These are phyloP conservation scores for Sisymbrium irio DNA, from an alignment of 345 rosid genomes.

Conservation along the genomic window DNA sequence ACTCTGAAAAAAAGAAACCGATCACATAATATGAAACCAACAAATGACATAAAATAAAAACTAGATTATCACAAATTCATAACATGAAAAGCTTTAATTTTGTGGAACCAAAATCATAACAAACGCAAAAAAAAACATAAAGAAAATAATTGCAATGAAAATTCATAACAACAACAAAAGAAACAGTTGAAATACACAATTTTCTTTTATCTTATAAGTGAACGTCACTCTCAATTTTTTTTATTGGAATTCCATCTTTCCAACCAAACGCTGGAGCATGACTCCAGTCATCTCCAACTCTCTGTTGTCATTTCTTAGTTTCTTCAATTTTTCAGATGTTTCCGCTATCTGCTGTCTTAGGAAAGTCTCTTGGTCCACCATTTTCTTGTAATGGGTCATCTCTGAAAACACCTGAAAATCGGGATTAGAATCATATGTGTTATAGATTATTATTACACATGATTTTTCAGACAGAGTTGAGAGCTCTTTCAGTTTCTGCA, in stretches of 20 bases:
- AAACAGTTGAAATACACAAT: background rate
- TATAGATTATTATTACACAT: constrained; percentile 26
- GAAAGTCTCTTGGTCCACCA: background rate
- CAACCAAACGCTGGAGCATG: no score
- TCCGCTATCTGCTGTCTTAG: constrained; percentile 16
- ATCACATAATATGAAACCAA: no score
- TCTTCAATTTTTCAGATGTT: background rate
- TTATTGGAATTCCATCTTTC: no score
- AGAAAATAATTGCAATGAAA: background rate
- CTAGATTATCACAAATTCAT: background rate
- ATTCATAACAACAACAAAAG: background rate
- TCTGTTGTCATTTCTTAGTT: no score
- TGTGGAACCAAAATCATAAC: background rate
- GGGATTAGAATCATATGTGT: constrained; percentile 19
- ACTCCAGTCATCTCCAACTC: no score
- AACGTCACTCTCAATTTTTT: no score
- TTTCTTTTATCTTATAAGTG: background rate
- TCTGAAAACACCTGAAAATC: background rate
- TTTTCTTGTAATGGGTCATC: no score
- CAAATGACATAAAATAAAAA: background rate
- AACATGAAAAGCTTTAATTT: background rate
- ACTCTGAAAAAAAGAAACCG: no score
- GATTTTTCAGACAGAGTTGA: constrained; percentile 18
- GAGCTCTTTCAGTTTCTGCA: constrained; percentile 29
- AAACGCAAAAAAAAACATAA: background rate